A percentile compares a stretch with the other conserved stretches of the same genome.
Conservation (phyloP, 2,329 filamentous ascomycete genomes). For the Verticillium nubilum region DNA sequence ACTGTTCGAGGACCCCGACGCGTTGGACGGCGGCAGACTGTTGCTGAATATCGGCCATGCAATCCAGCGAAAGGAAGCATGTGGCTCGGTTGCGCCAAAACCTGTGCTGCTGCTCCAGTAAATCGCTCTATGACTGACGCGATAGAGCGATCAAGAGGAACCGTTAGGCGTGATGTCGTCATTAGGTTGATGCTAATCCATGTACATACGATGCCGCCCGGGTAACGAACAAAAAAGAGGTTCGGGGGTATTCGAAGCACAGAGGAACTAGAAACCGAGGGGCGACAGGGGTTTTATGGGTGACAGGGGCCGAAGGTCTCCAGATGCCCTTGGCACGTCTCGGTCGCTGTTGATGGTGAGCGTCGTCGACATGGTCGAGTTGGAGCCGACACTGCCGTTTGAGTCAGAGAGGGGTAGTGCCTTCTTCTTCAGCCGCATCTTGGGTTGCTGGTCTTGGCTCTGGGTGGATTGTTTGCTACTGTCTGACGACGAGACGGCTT, state of each 20-base stretch:
- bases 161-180: slow-evolving; percentile 30
- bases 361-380: slow-evolving; percentile 38
- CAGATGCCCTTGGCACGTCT: slow-evolving; percentile 25
- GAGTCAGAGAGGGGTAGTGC: slow-evolving; percentile 31
- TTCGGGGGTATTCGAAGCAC: slow-evolving; percentile 5
- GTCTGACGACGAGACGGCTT: slow-evolving; percentile 53
- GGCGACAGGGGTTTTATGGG: slow-evolving; percentile 63
- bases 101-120: not conserved
- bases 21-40: not conserved
- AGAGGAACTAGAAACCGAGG: slow-evolving; percentile 42
- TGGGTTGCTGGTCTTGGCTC: slow-evolving; percentile 19
- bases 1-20: not conserved
- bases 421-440: slow-evolving; percentile 38
- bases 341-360: slow-evolving; percentile 39
- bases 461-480: slow-evolving; percentile 50
- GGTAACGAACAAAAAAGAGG: slow-evolving; percentile 12
- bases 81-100: no score
- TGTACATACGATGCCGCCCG: slow-evolving; percentile 10
- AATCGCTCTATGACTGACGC: not conserved
- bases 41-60: no score
- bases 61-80: no score
- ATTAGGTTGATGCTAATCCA: slow-evolving; percentile 12
- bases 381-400: slow-evolving; percentile 38
- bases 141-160: slow-evolving; percentile 6
- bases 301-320: slow-evolving; percentile 52